These are phyloP conservation scores for Acephala macrosclerotiorum DNA, from an alignment of 2,329 filamentous ascomycete genomes.

Conservation along the genomic window DNA sequence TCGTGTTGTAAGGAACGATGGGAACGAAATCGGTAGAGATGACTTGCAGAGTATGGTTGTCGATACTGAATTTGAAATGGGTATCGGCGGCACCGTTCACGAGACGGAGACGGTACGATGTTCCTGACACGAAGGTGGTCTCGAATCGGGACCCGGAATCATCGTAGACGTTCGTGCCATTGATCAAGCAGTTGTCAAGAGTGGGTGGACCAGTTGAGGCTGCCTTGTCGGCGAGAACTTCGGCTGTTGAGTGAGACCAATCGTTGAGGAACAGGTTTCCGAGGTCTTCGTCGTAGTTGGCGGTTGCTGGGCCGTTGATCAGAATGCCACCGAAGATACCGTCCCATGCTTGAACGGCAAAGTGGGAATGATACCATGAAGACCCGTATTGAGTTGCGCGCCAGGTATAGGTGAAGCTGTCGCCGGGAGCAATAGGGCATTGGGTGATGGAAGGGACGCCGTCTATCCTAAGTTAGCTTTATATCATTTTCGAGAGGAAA, in stretches of 20 bases:
- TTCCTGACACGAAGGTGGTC: constrained; percentile 46
- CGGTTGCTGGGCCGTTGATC: constrained; percentile 65
- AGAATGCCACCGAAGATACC: constrained; percentile 66
- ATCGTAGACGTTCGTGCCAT: constrained; percentile 23
- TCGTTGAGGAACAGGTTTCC: constrained; percentile 52
- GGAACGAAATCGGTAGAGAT: constrained; percentile 70
- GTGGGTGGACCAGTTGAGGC: constrained; percentile 15
- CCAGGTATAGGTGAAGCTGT: constrained; percentile 41
- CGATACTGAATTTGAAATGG: constrained; percentile 54
- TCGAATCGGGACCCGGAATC: constrained; percentile 35
- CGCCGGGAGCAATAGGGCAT: constrained; percentile 35
- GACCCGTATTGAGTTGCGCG: constrained; percentile 50
- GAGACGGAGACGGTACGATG: constrained; percentile 54
- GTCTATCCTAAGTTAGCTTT: constrained; percentile 65
- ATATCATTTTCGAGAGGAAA: no score
- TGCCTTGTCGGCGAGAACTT: background rate
- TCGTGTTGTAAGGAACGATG: constrained; percentile 66
- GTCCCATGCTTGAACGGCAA: constrained; percentile 55
- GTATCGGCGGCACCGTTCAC: constrained; percentile 53
- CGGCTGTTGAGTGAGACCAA: constrained; percentile 33
- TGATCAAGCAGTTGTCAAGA: constrained; percentile 40
- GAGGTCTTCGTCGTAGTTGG: constrained; percentile 67
- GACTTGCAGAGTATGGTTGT: constrained; percentile 61
- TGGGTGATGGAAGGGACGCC: constrained; percentile 59
- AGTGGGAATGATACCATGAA: constrained; percentile 68